Base-by-base conservation (phyloP, 2,329 filamentous ascomycete species). In the Chrysosporium keratinophilum region DNA sequence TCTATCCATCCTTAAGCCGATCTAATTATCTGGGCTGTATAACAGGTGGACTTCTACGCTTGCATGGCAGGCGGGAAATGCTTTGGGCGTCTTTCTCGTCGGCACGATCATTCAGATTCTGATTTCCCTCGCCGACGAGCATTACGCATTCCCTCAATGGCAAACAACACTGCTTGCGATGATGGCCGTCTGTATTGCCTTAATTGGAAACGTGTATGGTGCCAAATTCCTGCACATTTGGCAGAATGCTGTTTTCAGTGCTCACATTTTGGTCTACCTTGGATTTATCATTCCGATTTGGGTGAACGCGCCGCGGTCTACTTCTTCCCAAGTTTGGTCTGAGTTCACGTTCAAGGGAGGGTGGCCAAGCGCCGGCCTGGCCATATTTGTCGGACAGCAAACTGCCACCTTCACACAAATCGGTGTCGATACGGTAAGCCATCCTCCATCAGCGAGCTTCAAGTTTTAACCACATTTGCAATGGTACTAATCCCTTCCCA, bases 161-260 rank as follows among this genome's bases (percentile, higher is more conserved):
- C 73, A 76, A 46, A 70, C 68, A n/a, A 75, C 72, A 0, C 63
- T 76, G 2, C 69, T 74, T 56, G 70, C 71, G n/a, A 70, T 73
- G 47, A 71, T 68, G 7, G 65, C 72, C 6, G 69, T 70, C 10
- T 46, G 69, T 15, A 56, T 75, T 17, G 67, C 69, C 31, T 68
- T 68, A 58, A 44, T 67, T 19, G 52, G 28, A 40, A 79, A 79
- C 61, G 76, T 74, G 0, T 68, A 74, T 11, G 65, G 76, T 14
- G 72, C 63, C 9, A 64, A 60, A 41, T 57, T 65, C 6, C 67
- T 81, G 15, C 73, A 78, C 28, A 69, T 74, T 44, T 68, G 81
- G 41, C 77, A 81, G 60, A 72, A 71, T 0, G 50, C 74, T 4
- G 70, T 78, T 45, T 64, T 81, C 15, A 67, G 74, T 39, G 58